phyloP scores from a whole-genome alignment of 116 monocot species.

The Trichopus zeylanicus region DNA sequence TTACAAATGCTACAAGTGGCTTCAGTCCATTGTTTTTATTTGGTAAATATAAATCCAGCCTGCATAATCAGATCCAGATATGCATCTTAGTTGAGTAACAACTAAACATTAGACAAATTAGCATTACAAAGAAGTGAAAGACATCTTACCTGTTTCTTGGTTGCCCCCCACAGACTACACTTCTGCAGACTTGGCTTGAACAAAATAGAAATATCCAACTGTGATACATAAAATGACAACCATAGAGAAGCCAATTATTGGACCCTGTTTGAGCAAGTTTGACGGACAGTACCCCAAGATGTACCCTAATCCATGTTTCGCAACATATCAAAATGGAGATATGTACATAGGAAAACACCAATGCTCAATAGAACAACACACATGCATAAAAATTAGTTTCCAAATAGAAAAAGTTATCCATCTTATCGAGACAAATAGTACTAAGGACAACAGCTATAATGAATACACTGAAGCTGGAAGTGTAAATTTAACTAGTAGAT shows the following conservation, averaged over 20 bases:
- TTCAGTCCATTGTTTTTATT: slow-evolving; percentile 26
- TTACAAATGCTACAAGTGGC: slow-evolving; percentile 91
- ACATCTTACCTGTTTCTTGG: slow-evolving; percentile 78
- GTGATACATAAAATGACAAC: slow-evolving; percentile 7
- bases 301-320: neutral
- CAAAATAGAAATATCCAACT: slow-evolving; percentile 99
- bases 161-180: slow-evolving; percentile 81
- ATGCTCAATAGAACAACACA: slow-evolving; percentile 2
- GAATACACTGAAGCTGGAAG: no score
- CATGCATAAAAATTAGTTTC: slow-evolving; percentile 51
- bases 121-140: neutral
- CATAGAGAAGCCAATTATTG: neutral
- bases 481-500: neutral
- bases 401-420: neutral
- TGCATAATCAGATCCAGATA: slow-evolving; percentile 17
- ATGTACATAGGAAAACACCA: neutral
- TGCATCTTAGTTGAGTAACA: neutral
- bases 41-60: slow-evolving; percentile 92
- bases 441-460: no score
- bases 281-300: no score
- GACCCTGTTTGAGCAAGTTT: neutral
- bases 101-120: neutral
- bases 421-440: no score
- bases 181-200: slow-evolving; percentile 78
- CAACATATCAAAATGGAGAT: neutral